Evolutionary conservation across 306 rosid species (phyloP), one percentile per base, ranked within the genome.

Genomic region (Cucumis melo): DNA sequence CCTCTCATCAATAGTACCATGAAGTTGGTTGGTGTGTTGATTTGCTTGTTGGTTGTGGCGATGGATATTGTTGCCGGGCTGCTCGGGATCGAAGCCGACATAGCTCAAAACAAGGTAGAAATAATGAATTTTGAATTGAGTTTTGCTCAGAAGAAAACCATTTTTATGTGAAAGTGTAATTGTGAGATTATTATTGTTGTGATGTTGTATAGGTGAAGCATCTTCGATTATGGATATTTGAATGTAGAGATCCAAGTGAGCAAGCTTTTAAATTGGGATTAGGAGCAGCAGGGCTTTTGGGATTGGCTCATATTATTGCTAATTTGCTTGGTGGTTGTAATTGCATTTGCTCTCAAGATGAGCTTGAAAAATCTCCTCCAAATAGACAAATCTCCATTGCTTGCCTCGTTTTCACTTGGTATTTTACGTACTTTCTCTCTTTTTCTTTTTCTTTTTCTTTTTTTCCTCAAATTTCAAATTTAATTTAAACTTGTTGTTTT

Each of bases 31-130:
- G 99, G 96, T 10, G 77, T 89, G 77, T 78, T 92, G 51, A 34
- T 94, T 34, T 94, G 96, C 66, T 55, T 94, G 46, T 74, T 94
- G 83, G 82, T 94, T 29, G 86, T 92, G 61, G 82, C 82, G 8
- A 74, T 92, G 84, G 99, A 94, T 80, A 83, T 92, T 3, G 89
- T 79, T n/a, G 99, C 96, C 46, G 99, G 99, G 68, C 81, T 94
- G 80, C 95, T 94, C 10, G 96, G 93, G 78, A 90, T 94, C 44
- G 93, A 92, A 81, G 99, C 97, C 6, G 99, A 94, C 73, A 76
- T 83, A 38, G 96, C 86, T 82, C 96, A 94, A 74, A 90, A 92
- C 87, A 92, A 94, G 96, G 99, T 90, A 82, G 38, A 12, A 14
- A 3, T 44, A 14, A 3, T 44, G 1, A 27, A 27, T 0, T 27